Base-by-base conservation (phyloP, 2,329 filamentous ascomycete species). In the Sporothrix inflata region DNA sequence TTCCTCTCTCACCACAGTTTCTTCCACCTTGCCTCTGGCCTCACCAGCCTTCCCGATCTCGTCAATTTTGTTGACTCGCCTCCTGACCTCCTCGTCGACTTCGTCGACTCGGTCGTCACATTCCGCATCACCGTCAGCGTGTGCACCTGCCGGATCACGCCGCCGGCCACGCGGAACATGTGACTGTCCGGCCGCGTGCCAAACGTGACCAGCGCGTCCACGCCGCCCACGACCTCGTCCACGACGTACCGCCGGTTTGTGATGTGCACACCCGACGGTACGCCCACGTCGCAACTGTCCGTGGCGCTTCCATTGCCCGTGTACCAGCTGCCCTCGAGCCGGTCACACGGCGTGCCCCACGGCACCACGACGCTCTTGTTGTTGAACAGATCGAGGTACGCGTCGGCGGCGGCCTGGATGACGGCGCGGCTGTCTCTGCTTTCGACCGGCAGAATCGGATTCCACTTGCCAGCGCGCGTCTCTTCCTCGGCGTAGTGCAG, bases 351-450 rank as follows among this genome's bases (percentile, higher is more conserved):
- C 45, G 75, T 78, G 19, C 79, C 80, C 80, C 80, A 82, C 0
- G 81, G 80, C n/a, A 82, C 79, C 0, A 74, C 75, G 40, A 76
- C 72, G 27, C 74, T 79, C 60, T 74, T 75, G 74, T 79, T 78
- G 71, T 71, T 77, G 78, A 80, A 82, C 77, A 82, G 78, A 71
- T 80, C 78, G 21, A 81, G 74, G 74, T 82, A 82, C 5, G 80
- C 80, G 72, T 82, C 81, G 2, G 79, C 80, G 1, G 80, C 79
- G 3, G 71, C 65, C 74, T 77, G 74, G 38, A 82, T 76, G 0
- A 72, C 40, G 40, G 76, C 78, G 4, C 80, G 77, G 2, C 70
- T 72, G 74, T 79, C 77, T 0, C 76, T 77, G 71, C 75, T 72
- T 7, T 21, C 24, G 24, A 40, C 77, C 3, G 77, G 77, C 16